Conservation (phyloP, 495 filamentous ascomycete species). For the Xylaria sp. region DNA sequence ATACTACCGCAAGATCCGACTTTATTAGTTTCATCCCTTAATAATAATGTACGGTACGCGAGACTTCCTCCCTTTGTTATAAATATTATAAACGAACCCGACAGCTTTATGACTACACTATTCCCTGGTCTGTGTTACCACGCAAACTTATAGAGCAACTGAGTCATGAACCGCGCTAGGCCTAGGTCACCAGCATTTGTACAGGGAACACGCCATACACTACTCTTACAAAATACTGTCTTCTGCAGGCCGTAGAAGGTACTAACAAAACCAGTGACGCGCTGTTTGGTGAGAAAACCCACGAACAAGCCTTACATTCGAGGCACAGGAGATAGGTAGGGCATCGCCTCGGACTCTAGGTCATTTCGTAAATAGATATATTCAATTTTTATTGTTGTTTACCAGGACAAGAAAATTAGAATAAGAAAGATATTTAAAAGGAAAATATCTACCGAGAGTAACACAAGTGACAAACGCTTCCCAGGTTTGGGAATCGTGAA, state of each 20-base stretch:
- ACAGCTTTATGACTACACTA: background rate
- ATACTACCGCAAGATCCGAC: background rate
- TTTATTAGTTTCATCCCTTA: background rate
- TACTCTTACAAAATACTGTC: background rate
- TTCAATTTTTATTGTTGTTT: too few species aligned
- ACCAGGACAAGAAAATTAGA: too few species aligned
- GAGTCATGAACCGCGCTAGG: slow-evolving; percentile 22
- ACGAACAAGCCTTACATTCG: background rate
- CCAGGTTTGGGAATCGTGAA: background rate
- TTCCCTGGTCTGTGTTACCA: background rate
- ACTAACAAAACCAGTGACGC: background rate
- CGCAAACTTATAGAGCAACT: background rate
- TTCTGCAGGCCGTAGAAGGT: background rate
- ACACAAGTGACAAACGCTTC: background rate
- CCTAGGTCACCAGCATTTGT: slow-evolving; percentile 8
- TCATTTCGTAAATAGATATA: too few species aligned
- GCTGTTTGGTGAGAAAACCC: background rate
- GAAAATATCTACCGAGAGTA: background rate
- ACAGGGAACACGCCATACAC: slow-evolving; percentile 11
- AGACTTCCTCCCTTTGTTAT: background rate
- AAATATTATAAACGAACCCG: background rate
- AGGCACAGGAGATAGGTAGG: background rate
- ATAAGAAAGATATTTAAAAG: too few species aligned
- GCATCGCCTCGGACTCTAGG: background rate
- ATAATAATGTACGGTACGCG: background rate